These are phyloP conservation scores for Saccharomycodes ludwigii DNA, from an alignment of 805 yeast genomes.

Conservation along the genomic window DNA sequence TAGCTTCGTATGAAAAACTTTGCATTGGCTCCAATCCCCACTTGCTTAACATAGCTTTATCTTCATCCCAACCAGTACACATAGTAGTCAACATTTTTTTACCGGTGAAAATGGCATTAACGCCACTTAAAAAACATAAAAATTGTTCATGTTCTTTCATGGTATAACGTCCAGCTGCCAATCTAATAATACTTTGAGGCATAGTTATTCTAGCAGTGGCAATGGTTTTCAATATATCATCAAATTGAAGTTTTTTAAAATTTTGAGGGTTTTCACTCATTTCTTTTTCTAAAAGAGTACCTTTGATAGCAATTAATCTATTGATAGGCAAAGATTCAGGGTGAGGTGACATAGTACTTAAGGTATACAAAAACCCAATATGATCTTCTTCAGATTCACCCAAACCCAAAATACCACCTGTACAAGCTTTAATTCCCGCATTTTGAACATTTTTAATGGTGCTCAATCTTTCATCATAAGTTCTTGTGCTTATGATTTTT, in stretches of 20 bases:
- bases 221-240: constrained; percentile 52
- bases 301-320: constrained; percentile 63
- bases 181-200: constrained; percentile 59
- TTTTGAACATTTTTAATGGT: constrained; percentile 54
- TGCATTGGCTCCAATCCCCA: constrained; percentile 61
- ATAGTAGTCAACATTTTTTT: constrained; percentile 70
- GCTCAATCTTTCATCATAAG: constrained; percentile 56
- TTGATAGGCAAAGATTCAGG: constrained; percentile 80
- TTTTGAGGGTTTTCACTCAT: constrained; percentile 27
- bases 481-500: constrained; percentile 56
- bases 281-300: constrained; percentile 62
- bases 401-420: constrained; percentile 71
- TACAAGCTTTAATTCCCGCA: constrained; percentile 57
- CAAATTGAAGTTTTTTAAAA: constrained; percentile 38
- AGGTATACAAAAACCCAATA: constrained; percentile 50
- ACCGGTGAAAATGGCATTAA: constrained; percentile 74
- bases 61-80: constrained; percentile 81
- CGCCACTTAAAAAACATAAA: constrained; percentile 65
- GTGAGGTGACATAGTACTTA: constrained; percentile 56
- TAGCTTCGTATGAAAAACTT: constrained; percentile 23
- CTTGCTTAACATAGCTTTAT: constrained; percentile 47
- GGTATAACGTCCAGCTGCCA: constrained; percentile 74
- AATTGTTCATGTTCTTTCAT: constrained; percentile 71
- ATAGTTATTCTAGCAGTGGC: constrained; percentile 66
- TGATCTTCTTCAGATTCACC: constrained; percentile 69